Base-by-base conservation (phyloP, 2,329 filamentous ascomycete species). In the Clonostachys solani region DNA sequence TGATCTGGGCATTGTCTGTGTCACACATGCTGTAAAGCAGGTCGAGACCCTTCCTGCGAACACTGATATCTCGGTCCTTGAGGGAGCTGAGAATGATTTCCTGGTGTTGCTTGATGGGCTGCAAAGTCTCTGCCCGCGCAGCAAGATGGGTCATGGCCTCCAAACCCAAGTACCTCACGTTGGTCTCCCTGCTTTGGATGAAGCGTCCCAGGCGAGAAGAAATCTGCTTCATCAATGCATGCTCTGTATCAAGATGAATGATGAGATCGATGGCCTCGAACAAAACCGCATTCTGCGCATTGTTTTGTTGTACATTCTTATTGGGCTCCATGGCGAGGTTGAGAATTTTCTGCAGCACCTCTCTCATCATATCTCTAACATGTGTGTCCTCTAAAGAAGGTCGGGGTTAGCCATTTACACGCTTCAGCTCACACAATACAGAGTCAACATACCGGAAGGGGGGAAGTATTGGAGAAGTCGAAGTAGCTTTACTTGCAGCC, bases 21-120 rank as follows among this genome's bases (percentile, higher is more conserved):
- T 99, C 94, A 66, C 95, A 99, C 94, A 99, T 99, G 81, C 94
- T 99, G 80, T 99, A 99, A 34, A 99, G 80, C 47, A 99, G 73
- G 68, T 99, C 95, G 43, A 99, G 78, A 49, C 92, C 94, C 69
- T 99, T 97, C 56, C 94, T 83, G 50, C 95, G 85, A 42, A 99
- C 94, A 62, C 92, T 97, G 59, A 99, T 99, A 66, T 99, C 94
- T 49, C 94, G 81, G 64, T 99, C 94, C 62, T 94, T 89, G 40
- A 99, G 75, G 1, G 94, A 96, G 33, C 91, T 90, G 41, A 99
- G 82, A 57, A 99, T 99, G 50, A 97, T 92, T 52, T 89, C 89
- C 62, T 99, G 94, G 64, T 99, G 94, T 64, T 95, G 92, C 70
- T 99, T 97, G 66, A 99, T 97, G 0, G 95, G 92, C 54, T 96